Evolutionary conservation across 371 early-diverging fungal species (phyloP).

Genomic region (Apophysomyces sp.): DNA sequence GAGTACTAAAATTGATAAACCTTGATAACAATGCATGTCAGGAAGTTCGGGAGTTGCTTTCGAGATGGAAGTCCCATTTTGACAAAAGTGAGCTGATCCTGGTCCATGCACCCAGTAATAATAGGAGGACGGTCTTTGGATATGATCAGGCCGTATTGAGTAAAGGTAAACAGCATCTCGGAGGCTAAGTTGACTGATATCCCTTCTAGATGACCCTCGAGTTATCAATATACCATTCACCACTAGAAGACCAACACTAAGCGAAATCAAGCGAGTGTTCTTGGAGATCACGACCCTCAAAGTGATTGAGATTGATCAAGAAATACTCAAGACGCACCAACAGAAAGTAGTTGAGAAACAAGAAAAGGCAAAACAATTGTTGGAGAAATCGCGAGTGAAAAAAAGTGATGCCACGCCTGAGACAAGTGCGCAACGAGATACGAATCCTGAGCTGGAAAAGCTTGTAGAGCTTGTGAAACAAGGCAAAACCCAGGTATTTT

Average conservation of each 20-base stretch:
- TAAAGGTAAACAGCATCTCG: conserved; percentile 1
- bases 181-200: not conserved
- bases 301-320: conserved; percentile 42
- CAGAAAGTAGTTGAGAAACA: conserved; percentile 29
- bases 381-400: conserved; percentile 25
- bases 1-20: not conserved
- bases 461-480: conserved; percentile 52
- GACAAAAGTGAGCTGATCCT: conserved; percentile 59
- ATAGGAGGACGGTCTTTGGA: conserved; percentile 58
- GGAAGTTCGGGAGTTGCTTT: conserved; percentile 74
- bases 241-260: conserved; percentile 73
- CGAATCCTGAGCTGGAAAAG: conserved; percentile 27
- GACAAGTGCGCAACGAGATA: conserved; percentile 13
- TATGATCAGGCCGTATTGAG: conserved; percentile 65
- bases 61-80: conserved; percentile 65
- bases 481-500: conserved; percentile 53
- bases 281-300: conserved; percentile 55
- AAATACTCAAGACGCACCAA: conserved; percentile 24
- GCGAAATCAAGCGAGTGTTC: conserved; percentile 57
- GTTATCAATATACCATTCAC: conserved; percentile 76
- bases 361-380: conserved; percentile 17
- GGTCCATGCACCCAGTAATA: conserved; percentile 66
- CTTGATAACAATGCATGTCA: not conserved
- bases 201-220: conserved; percentile 41
- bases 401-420: conserved; percentile 2